Percentiles rank a stretch among this genome's conserved stretches.
Conservation (phyloP, 1,284 basidiomycete genomes). For the Chalciporus sp. region DNA sequence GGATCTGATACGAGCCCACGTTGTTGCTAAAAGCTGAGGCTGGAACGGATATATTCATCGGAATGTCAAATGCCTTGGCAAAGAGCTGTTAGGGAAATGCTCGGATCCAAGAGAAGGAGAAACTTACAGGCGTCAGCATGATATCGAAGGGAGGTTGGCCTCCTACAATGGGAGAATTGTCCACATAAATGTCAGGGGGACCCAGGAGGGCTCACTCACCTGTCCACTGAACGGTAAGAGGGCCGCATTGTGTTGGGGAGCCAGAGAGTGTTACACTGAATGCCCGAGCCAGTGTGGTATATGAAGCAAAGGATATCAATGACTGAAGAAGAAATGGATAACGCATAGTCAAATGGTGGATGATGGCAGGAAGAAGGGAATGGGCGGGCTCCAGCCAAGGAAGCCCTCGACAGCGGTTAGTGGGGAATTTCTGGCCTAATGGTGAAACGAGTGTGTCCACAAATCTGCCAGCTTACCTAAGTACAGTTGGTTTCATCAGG, state of each 20-base stretch:
- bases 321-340: conserved; percentile 11
- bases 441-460: conserved; percentile 1
- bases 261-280: conserved; percentile 55
- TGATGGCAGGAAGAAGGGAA: conserved; percentile 1
- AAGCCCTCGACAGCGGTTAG: conserved; percentile 3
- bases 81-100: conserved; percentile 8
- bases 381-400: conserved; percentile 6
- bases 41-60: conserved; percentile 61
- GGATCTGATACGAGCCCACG: conserved; percentile 52
- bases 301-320: conserved; percentile 26
- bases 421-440: conserved; percentile 9
- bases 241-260: conserved; percentile 60
- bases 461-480: conserved; percentile 21
- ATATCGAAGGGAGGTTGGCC: conserved; percentile 65
- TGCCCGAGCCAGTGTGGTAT: conserved; percentile 35
- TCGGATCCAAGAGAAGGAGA: neutral
- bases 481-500: neutral
- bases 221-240: conserved; percentile 60
- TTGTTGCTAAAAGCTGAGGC: conserved; percentile 53
- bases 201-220: conserved; percentile 43
- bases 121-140: conserved; percentile 58
- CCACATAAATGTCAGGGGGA: conserved; percentile 1
- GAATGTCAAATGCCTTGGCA: conserved; percentile 33
- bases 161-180: conserved; percentile 42
- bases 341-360: conserved; percentile 28